Base-by-base conservation (phyloP, 2,329 filamentous ascomycete species). In the Neofusicoccum umdonicola region DNA sequence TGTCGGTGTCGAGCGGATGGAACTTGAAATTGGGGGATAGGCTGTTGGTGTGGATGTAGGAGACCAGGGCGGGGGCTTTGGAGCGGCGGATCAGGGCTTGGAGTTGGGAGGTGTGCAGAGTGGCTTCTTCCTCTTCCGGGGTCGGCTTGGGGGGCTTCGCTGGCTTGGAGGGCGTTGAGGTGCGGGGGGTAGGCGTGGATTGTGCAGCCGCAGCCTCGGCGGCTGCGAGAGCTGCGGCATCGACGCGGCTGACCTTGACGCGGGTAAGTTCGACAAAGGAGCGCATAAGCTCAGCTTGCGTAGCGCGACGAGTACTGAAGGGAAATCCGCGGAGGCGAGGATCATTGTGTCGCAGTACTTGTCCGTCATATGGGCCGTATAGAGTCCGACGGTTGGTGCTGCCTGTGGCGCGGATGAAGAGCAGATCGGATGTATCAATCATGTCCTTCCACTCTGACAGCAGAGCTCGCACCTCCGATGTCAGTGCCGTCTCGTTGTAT, bases 251-350 rank as follows among this genome's bases (percentile, higher is more conserved):
- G 52, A 97, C 84, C 77, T 99, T 97, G 15, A 97, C 84, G 15
- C 95, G 84, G 0, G 95, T 99, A 37, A 99, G 84, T 79, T 99
- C 95, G 67, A 96, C 90, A 71, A 97, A 99, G 0, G 90, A 90
- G 44, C 94, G 87, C 90, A 98, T 95, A 0, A 99, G 87, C 77
- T 99, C 95, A 54, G 90, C 91, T 73, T 98, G 93, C 0, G 95
- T 99, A 0, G 95, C 92, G 65, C 95, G 85, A 12, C 93, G 86
- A 8, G 95, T 99, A 75, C 86, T 97, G 76, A 99, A 99, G 0
- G 95, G 95, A 68, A 99, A 97, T 0, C 91, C 90, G 64, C 95
- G 85, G 71, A 97, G 84, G 41, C 95, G 84, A 0, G 88, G 82
- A 72, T 99, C 95, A 66, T 92, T 92, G 11, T 88, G 85, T 65